Evolutionary conservation across 2,329 filamentous ascomycete species (phyloP).

Genomic region (Eutypella sp.): DNA sequence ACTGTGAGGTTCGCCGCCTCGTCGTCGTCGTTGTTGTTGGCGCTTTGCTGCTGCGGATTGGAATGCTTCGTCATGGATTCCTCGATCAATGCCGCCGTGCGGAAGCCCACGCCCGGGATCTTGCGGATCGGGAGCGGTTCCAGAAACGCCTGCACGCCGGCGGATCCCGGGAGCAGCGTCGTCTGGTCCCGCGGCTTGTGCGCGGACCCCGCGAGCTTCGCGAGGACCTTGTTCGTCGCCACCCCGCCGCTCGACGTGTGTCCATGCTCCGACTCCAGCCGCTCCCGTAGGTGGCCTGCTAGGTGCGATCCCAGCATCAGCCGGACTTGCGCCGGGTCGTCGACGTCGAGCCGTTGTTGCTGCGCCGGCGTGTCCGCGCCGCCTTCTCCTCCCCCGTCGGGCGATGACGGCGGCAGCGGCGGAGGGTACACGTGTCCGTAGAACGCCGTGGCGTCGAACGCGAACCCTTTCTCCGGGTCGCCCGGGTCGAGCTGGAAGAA

Average conservation of each 20-base stretch:
- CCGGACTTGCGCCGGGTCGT: slow-evolving; percentile 46
- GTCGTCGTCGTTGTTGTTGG: slow-evolving; percentile 31
- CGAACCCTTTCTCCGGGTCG: slow-evolving; percentile 77
- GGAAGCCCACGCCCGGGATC: slow-evolving; percentile 82
- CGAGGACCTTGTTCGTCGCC: slow-evolving; percentile 78
- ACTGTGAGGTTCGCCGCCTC: slow-evolving; percentile 52
- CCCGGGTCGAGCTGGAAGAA: slow-evolving; percentile 73
- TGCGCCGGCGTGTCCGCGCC: neutral
- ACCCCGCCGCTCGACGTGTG: slow-evolving; percentile 88
- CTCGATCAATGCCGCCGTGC: slow-evolving; percentile 64
- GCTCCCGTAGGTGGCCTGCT: slow-evolving; percentile 65
- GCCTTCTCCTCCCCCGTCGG: neutral
- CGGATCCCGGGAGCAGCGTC: slow-evolving; percentile 69
- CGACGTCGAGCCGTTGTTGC: slow-evolving; percentile 21
- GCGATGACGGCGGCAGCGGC: neutral
- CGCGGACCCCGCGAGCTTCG: slow-evolving; percentile 77
- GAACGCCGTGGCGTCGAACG: slow-evolving; percentile 65
- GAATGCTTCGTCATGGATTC: slow-evolving; percentile 42
- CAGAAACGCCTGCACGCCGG: slow-evolving; percentile 66
- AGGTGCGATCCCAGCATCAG: slow-evolving; percentile 78
- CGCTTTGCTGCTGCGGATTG: slow-evolving; percentile 11
- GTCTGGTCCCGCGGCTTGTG: slow-evolving; percentile 90
- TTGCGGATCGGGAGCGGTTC: slow-evolving; percentile 71
- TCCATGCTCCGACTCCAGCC: slow-evolving; percentile 69
- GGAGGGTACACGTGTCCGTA: slow-evolving; percentile 52